Base-by-base conservation (phyloP, 192 early-diverging fungal genomes). In the Coemansia sp. region DNA sequence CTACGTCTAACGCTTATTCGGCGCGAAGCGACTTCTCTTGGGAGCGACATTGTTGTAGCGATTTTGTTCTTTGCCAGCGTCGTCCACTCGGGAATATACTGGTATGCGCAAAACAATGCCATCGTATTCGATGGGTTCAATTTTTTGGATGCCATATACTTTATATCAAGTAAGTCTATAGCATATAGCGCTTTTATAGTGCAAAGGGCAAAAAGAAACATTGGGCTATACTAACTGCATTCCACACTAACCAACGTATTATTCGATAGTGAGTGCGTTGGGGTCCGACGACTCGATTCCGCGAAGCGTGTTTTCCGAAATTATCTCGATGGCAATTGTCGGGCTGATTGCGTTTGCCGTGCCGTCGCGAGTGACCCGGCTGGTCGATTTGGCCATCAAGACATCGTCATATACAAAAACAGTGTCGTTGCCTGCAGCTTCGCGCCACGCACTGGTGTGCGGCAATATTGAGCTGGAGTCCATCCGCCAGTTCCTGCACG, bases 71-170 rank as follows among this genome's bases (percentile, higher is more conserved):
- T 80, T 58, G 77, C 77, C 43, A 75, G 77, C 56, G 40, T 73
- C 0, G 64, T 84, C n/a, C 77, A 84, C 33, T 73, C 82, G 34
- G 70, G 73, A 8, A 59, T 84, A 18, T 68, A 84, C 68, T 84
- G 77, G 73, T 84, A 75, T 51, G 46, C 61, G 29, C 64, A 72
- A 31, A 48, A 49, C n/a, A 70, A 76, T 64, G 33, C 73, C 21
- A 26, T 70, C 1, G 45, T 58, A 4, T 68, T 67, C 37, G 43
- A 52, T 0, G 71, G 67, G 12, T 84, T 84, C 23, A 63, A 61
- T 2, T 84, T 73, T 28, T 61, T 79, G 13, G 82, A 84, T 59
- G 63, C 77, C 2, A 75, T 84, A 13, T 84, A 79, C 71, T 84
- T 75, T n/a, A 74, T 78, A 28, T 66, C 58, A 35, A 74, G 75